Percentiles rank a stretch among this genome's conserved stretches.
phyloP scores from a whole-genome alignment of 148 eudicot species.

The Camellia sinensis region DNA sequence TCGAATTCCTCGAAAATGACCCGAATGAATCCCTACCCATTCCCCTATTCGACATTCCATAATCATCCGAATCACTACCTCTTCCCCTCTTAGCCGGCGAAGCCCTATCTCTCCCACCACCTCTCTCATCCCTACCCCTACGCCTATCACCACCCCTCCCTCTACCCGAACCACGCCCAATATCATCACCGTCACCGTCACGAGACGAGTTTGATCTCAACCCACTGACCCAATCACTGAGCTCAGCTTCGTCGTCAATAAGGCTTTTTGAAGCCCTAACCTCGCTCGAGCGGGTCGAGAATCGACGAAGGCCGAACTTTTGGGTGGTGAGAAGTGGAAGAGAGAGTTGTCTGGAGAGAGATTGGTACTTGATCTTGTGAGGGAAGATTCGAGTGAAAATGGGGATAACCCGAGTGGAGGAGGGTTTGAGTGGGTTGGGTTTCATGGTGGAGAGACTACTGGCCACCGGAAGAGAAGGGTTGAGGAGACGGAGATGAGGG shows the following conservation, averaged over 20 bases:
- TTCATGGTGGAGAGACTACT: constrained; percentile 41
- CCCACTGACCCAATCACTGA: constrained; percentile 74
- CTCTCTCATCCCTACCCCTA: constrained; percentile 15
- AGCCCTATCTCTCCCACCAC: constrained; percentile 18
- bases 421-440: constrained; percentile 22
- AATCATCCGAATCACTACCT: constrained; percentile 28
- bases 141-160: constrained; percentile 24
- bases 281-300: constrained; percentile 38
- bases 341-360: constrained; percentile 23
- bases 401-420: constrained; percentile 19
- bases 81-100: constrained; percentile 32
- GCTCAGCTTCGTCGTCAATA: constrained; percentile 79
- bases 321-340: constrained; percentile 19
- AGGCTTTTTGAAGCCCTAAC: constrained; percentile 52
- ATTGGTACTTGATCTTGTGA: constrained; percentile 46
- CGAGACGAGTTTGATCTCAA: constrained; percentile 49
- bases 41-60: constrained; percentile 4
- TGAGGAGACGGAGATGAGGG: constrained; percentile 36
- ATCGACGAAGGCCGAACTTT: constrained; percentile 14
- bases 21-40: constrained; percentile 10
- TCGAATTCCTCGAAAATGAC: constrained; percentile 11
- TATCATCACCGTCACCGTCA: constrained; percentile 20
- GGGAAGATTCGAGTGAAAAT: constrained; percentile 52
- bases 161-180: constrained; percentile 1
- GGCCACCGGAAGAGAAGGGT: constrained; percentile 31